A percentile compares a stretch with the other conserved stretches of the same genome.
Evolutionary conservation across 306 rosid species (phyloP).

Genomic region (Dalbergia cultrata): DNA sequence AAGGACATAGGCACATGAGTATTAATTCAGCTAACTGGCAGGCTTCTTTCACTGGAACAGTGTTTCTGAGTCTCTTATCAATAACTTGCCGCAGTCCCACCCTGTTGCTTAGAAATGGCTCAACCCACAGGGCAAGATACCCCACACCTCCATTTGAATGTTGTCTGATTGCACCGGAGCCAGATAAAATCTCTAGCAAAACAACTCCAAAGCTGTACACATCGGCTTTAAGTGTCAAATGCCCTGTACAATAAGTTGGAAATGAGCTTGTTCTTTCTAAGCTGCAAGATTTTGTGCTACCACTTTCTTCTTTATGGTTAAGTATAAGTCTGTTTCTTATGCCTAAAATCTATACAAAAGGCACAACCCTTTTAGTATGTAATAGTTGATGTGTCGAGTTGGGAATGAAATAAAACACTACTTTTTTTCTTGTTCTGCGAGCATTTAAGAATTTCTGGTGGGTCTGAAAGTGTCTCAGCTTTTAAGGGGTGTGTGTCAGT

Average conservation of each 20-base stretch:
- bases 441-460: too few species aligned
- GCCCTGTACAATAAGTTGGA: conserved; percentile 47
- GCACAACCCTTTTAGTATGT: too few species aligned
- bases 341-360: too few species aligned
- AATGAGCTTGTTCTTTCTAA: not conserved
- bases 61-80: conserved; percentile 46
- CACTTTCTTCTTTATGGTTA: not conserved
- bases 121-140: conserved; percentile 50
- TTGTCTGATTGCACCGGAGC: conserved; percentile 46
- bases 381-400: too few species aligned
- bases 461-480: too few species aligned
- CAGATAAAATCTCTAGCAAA: conserved; percentile 56
- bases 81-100: conserved; percentile 33
- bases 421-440: too few species aligned
- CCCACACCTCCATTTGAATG: conserved; percentile 50
- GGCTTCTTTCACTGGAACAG: too few species aligned
- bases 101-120: conserved; percentile 42
- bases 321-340: too few species aligned
- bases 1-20: conserved; percentile 46
- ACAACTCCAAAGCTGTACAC: conserved; percentile 65
- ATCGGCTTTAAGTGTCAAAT: conserved; percentile 54
- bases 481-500: too few species aligned
- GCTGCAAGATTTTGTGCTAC: not conserved
- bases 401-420: too few species aligned
- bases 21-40: conserved; percentile 45